Percentiles rank a stretch among this genome's conserved stretches.
These are phyloP conservation scores for Colletotrichum chlorophyti DNA, from an alignment of 2,329 filamentous ascomycete species.

Conservation along the genomic window DNA sequence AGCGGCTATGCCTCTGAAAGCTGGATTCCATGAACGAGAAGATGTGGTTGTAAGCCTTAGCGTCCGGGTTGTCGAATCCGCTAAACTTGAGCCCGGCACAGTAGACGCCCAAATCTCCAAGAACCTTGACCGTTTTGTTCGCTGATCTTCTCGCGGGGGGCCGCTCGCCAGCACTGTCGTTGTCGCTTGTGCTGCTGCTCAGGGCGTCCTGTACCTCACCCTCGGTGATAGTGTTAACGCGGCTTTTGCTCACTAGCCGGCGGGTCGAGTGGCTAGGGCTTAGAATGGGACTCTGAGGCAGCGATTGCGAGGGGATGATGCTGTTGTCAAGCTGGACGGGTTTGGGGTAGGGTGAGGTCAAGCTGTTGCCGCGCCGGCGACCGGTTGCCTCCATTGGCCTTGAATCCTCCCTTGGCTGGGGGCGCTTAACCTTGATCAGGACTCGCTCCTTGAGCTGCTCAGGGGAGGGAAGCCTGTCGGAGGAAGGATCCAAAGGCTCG, in stretches of 20 bases:
- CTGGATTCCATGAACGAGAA: constrained; percentile 93
- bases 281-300: constrained; percentile 62
- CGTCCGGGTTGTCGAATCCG: constrained; percentile 79
- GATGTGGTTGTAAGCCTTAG: constrained; percentile 90
- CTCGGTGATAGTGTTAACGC: constrained; percentile 64
- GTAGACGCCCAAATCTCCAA: constrained; percentile 86
- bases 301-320: constrained; percentile 56
- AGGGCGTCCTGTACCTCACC: constrained; percentile 60
- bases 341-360: constrained; percentile 78
- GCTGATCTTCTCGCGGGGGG: constrained; percentile 64
- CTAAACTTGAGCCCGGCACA: constrained; percentile 80
- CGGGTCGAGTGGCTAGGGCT: constrained; percentile 57
- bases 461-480: constrained; percentile 78
- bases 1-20: constrained; percentile 81
- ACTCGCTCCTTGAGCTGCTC: constrained; percentile 85
- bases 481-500: constrained; percentile 74
- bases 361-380: constrained; percentile 69
- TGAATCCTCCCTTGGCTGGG: constrained; percentile 49
- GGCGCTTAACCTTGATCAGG: constrained; percentile 92
- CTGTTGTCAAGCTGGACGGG: constrained; percentile 66
- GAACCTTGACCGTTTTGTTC: constrained; percentile 84
- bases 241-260: constrained; percentile 57
- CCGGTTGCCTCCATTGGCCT: constrained; percentile 43
- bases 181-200: constrained; percentile 77
- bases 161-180: constrained; percentile 71